Base-by-base conservation (phyloP, 2,329 filamentous ascomycete genomes). In the Clathrospora elynae region DNA sequence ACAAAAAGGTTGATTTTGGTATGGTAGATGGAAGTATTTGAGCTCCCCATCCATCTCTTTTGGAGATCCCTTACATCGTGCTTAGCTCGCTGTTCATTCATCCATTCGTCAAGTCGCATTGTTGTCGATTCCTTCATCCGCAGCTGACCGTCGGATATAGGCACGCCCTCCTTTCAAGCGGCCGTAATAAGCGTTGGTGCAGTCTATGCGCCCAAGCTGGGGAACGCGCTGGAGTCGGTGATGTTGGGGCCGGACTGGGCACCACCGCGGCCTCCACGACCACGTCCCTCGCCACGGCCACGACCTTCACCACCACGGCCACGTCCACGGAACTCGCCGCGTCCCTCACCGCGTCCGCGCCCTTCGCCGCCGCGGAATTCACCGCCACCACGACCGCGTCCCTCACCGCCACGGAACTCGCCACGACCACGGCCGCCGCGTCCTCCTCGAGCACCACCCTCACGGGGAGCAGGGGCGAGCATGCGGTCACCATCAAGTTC, bases 401-500 rank as follows among this genome's bases (percentile, higher is more conserved):
- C 76, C 54, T 77, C 73, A 57, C 77, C 76, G 61, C 75, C 70
- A 51, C 81, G 79, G 56, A 79, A 77, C 49, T 76, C 76, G 62
- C 79, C 78, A 57, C 81, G 74, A 32, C 58, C 57, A 49, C 67
- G 60, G 35, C 66, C 62, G 35, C 66, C 62, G 61, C 78, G 77
- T 58, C 81, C 78, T 57, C 81, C 78, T 57, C 78, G 76, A 54
- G 75, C 73, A 44, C 58, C 60, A 24, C 54, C 54, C 50, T 66
- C 64, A 42, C 67, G 63, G 41, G 81, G 79, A 77, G 92, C 88
- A 62, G 59, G 60, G 63, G 62, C 55, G 49, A 67, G 67, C 49
- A 70, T 64, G 38, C 66, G 87, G 83, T 77, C 69, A 51, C 90
- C 84, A 74, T 96, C 91, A 57, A 96, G 88, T 68, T 95, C 90